Evolutionary conservation across 352 stramenopile genomes (phyloP).

Genomic region (Hyaloperonospora brassicae): DNA sequence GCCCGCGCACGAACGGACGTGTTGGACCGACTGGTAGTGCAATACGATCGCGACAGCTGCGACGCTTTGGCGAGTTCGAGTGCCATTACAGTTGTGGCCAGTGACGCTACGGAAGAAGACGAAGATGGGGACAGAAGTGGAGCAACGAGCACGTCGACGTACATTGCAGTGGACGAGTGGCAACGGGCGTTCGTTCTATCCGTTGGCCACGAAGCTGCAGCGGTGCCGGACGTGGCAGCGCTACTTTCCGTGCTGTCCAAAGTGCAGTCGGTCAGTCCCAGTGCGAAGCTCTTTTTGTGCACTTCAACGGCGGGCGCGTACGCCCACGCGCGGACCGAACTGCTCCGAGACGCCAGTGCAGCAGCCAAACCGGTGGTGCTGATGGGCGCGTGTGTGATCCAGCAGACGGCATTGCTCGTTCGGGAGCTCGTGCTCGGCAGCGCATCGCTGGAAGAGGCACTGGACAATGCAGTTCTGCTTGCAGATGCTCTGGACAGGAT

Average conservation of each 20-base stretch:
- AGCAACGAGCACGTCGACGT: slow-evolving; percentile 4
- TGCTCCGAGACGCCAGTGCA: slow-evolving; percentile 7
- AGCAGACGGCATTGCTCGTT: slow-evolving; percentile 28
- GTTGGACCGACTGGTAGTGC: slow-evolving; percentile 14
- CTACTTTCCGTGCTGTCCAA: slow-evolving; percentile 10
- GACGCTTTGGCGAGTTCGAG: slow-evolving; percentile 15
- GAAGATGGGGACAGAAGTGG: background rate
- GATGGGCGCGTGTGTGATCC: slow-evolving; percentile 27
- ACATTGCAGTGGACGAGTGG: slow-evolving; percentile 20
- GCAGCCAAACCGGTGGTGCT: slow-evolving; percentile 17
- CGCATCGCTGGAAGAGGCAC: slow-evolving; percentile 19
- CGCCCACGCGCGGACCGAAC: slow-evolving; percentile 7
- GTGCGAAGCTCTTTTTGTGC: slow-evolving; percentile 18
- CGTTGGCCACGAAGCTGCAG: slow-evolving; percentile 1
- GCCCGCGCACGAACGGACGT: slow-evolving; percentile 21
- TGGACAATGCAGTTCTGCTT: slow-evolving; percentile 18
- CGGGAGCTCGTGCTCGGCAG: slow-evolving; percentile 17
- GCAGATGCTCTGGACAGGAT: slow-evolving; percentile 15
- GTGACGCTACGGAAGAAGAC: slow-evolving; percentile 5
- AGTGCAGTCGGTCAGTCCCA: slow-evolving; percentile 2
- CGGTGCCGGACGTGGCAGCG: slow-evolving; percentile 7
- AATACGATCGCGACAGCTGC: slow-evolving; percentile 22
- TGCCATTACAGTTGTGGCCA: slow-evolving; percentile 13
- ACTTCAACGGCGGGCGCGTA: slow-evolving; percentile 15
- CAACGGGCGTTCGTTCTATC: slow-evolving; percentile 26